These are phyloP conservation scores for Chlamydomonas eustigma DNA, from an alignment of 139 green algal genomes.

Conservation along the genomic window DNA sequence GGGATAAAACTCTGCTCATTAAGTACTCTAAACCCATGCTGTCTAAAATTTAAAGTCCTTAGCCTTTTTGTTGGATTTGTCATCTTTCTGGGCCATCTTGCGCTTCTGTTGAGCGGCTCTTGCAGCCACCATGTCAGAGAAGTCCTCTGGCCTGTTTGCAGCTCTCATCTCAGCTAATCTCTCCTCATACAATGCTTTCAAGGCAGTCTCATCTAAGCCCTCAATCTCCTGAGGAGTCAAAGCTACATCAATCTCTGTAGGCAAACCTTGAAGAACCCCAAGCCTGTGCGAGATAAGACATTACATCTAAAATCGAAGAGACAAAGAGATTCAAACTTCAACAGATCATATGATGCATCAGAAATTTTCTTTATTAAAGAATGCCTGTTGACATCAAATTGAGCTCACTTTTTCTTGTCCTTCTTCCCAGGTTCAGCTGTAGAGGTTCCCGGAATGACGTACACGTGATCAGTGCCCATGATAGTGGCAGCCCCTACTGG, in stretches of 20 bases:
- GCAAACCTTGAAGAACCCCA: constrained; percentile 18
- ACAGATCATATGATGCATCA: too few relatives aligned
- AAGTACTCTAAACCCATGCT: too few relatives aligned
- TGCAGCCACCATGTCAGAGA: constrained; percentile 89
- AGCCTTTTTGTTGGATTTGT: constrained; percentile 58
- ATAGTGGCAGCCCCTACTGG: constrained; percentile 35
- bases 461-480: constrained; percentile 87
- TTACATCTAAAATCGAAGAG: too few relatives aligned
- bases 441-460: constrained; percentile 67
- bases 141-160: constrained; percentile 70
- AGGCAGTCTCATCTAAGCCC: constrained; percentile 70
- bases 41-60: constrained; percentile 83
- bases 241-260: constrained; percentile 78
- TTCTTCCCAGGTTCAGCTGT: constrained; percentile 10
- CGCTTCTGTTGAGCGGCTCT: constrained; percentile 79
- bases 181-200: constrained; percentile 41
- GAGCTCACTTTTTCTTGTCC: constrained; percentile 19
- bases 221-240: constrained; percentile 91
- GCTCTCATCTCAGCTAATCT: constrained; percentile 45
- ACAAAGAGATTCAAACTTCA: too few relatives aligned
- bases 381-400: too few relatives aligned
- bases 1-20: too few relatives aligned
- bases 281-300: too few relatives aligned
- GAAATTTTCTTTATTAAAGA: too few relatives aligned
- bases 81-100: constrained; percentile 61